Base-by-base conservation (phyloP, 1,139 yeast genomes). In the Pichia terricola region DNA sequence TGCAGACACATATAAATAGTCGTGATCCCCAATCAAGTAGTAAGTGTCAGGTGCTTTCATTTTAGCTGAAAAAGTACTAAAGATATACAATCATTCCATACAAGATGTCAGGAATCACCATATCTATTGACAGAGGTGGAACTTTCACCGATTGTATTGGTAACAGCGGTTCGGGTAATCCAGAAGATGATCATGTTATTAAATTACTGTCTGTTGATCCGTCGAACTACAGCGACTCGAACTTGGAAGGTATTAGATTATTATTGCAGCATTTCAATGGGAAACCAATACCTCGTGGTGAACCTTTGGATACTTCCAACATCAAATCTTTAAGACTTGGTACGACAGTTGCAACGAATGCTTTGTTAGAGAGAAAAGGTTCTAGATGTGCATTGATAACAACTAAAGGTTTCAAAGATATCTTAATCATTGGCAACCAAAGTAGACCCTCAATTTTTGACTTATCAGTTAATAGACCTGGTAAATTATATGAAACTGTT, bases 161-260 rank as follows among this genome's bases (percentile, higher is more conserved):
- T 4, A 50, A 45, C 26, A 33, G 34, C 4, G 52, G 50, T 5
- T 44, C 49, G 3, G 50, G 50, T 11, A 40, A 45, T 28, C 46
- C 50, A 31, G 37, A 42, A 10, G 51, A 70, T 44, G 80, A 76
- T 51, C 69, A 74, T 31, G 66, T 72, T 35, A 69, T 75, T 55
- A 88, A 88, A 62, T 65, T 88, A 37, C 68, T 89, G 30, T 86
- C 95, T 1, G 95, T 83, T 6, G 96, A 89, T 59, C 95, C 96
- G 0, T 67, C 72, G 38, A 88, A 88, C 64, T 88, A 89, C 59
- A 66, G 70, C 4, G 96, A 89, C 68, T 95, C 96, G 1, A 95
- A 95, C 4, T 70, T 89, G 16, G 96, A 88, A 64, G 96, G 95
- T 5, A 85, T 89, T 40, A 70, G 96, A 50, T 66, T 94, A 42